Conservation (phyloP, 2,329 filamentous ascomycete species). For the Trichoderma simmonsii region DNA sequence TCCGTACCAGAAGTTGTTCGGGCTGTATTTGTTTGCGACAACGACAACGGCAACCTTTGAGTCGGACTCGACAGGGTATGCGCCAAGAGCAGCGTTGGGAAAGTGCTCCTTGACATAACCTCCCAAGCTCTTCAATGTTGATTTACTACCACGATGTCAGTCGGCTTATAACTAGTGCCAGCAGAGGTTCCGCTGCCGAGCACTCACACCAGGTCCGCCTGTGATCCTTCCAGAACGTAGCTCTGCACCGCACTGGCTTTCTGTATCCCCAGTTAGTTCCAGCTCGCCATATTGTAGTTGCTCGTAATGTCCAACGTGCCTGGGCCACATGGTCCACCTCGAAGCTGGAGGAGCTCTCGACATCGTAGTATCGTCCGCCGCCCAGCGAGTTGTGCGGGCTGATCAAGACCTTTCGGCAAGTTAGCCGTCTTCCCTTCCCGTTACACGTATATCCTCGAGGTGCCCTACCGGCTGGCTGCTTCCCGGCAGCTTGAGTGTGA, state of each 20-base stretch:
- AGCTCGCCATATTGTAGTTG: background rate
- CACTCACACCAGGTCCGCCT: constrained; percentile 75
- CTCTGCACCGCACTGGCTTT: constrained; percentile 82
- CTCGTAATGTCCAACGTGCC: constrained; percentile 39
- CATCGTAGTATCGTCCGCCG: constrained; percentile 82
- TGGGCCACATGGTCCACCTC: constrained; percentile 80
- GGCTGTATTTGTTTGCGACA: constrained; percentile 95
- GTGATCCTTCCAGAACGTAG: constrained; percentile 70
- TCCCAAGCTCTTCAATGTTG: constrained; percentile 72
- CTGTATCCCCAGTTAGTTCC: constrained; percentile 39
- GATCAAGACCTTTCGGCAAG: constrained; percentile 63
- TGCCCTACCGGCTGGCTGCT: constrained; percentile 58
- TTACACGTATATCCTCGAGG: background rate
- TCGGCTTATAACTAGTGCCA: background rate
- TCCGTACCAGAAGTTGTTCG: constrained; percentile 89
- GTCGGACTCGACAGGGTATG: constrained; percentile 76
- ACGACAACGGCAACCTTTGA: constrained; percentile 75
- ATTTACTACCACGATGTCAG: constrained; percentile 54
- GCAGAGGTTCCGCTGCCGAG: background rate
- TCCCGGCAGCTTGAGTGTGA: constrained; percentile 84
- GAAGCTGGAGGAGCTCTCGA: constrained; percentile 84
- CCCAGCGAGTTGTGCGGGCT: constrained; percentile 83
- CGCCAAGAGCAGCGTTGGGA: constrained; percentile 73
- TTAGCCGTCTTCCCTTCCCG: background rate
- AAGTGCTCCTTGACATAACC: constrained; percentile 86